Evolutionary conservation across 2,329 filamentous ascomycete species (phyloP), one percentile per base, ranked within the genome.

Genomic region (Pestalotiopsis sp.): DNA sequence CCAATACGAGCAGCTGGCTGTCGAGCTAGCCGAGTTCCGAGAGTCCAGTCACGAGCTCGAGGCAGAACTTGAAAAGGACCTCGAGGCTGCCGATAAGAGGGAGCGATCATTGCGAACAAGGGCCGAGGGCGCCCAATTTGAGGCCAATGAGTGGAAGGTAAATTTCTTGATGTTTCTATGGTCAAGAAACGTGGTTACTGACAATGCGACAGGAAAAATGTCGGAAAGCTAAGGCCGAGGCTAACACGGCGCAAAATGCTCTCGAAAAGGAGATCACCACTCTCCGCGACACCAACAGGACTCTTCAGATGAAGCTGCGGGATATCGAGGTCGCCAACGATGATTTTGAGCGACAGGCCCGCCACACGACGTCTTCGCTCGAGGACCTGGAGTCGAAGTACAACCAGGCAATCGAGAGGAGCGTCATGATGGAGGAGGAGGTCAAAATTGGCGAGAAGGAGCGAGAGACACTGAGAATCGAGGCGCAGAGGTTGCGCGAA

Each of bases 111-210:
- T 98, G 74, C 91, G 95, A 79, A 92, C 97, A 80, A 97, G 95
- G 84, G 92, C 94, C 0, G 95, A 98, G 80, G 88, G 86, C 49
- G 81, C 97, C 71, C 90, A 88, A 64, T 99, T 94, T 77, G 95
- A 98, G 80, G 95, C 96, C 0, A 94, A 98, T 69, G 96, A 99
- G 82, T 99, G 96, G 96, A 98, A 98, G 91, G 94, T 95, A 84
- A 81, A 52, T 36, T 41, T 17, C 5, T 36, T 63, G 13, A 45
- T 23, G n/a, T 6, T 63, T n/a, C 12, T 2, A 7, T 36, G 14
- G 23, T 59, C 23, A 13, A 27, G 57, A 23, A 59, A 27, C 17
- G 17, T 27, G 57, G 12, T 27, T 36, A 27, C 23, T 59, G 57
- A 59, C 57, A 17, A 13, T 59, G 57, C 23, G 61, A 66, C 77